phyloP scores from a whole-genome alignment of 805 yeast species.

The Candida morakotiae region DNA sequence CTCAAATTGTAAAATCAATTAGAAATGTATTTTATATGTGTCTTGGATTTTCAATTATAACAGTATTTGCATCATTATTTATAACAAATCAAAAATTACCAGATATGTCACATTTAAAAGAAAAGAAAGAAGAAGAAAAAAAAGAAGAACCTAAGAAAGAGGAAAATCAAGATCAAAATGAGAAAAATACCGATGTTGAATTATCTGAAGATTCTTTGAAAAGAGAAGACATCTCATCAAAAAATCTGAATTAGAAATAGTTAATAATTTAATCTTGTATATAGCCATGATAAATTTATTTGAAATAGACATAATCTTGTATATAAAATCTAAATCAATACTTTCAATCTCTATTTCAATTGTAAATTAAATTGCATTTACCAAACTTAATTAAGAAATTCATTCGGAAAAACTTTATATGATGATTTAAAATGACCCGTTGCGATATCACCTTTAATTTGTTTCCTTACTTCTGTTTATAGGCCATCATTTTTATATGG shows the following conservation, averaged over 20 bases:
- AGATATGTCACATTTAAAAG: conserved; percentile 2
- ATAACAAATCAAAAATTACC: conserved; percentile 33
- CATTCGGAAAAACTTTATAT: too few species aligned
- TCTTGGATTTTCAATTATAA: conserved; percentile 32
- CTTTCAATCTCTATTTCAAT: too few species aligned
- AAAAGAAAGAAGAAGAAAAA: neutral
- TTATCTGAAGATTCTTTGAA: neutral
- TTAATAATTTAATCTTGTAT: too few species aligned
- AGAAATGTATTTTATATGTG: conserved; percentile 37
- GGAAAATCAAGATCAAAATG: neutral
- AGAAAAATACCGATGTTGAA: neutral
- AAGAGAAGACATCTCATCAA: neutral
- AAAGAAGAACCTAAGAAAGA: neutral
- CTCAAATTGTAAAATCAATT: conserved; percentile 31
- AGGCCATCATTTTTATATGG: too few species aligned
- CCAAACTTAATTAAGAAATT: too few species aligned
- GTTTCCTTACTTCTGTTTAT: too few species aligned
- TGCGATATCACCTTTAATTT: too few species aligned
- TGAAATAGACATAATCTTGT: neutral
- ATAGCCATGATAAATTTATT: too few species aligned
- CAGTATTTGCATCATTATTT: conserved; percentile 26
- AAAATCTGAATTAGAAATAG: neutral
- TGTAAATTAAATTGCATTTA: too few species aligned
- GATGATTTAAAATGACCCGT: too few species aligned
- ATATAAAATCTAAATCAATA: too few species aligned